These are phyloP conservation scores for Arctostaphylos glauca DNA, from an alignment of 148 eudicot genomes.

Conservation along the genomic window DNA sequence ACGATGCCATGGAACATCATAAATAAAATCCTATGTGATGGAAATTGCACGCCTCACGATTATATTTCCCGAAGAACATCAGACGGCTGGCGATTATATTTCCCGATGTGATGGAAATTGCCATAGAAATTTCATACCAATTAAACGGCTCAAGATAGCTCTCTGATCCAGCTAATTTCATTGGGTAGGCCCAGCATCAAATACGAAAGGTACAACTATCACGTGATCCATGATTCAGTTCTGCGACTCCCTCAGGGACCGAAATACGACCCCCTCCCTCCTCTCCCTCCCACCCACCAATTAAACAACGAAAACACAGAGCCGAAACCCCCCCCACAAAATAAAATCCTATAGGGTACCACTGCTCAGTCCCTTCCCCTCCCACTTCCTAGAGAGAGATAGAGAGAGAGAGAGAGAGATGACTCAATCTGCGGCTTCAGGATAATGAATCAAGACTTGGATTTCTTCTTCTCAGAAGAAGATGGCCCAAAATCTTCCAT, in stretches of 20 bases:
- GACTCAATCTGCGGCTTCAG: not conserved
- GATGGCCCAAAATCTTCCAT: not conserved
- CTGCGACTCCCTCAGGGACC: not conserved
- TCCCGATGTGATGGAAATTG: not conserved
- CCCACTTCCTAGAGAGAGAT: not conserved
- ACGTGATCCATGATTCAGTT: not conserved
- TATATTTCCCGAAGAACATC: not conserved
- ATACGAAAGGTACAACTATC: not conserved
- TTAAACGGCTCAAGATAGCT: not conserved
- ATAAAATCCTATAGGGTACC: not conserved
- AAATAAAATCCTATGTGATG: not conserved
- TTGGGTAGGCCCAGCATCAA: constrained; percentile 10
- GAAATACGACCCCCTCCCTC: not conserved
- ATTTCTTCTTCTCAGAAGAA: constrained; percentile 3
- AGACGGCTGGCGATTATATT: not conserved
- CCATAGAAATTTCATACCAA: not conserved
- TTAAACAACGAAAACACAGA: not conserved
- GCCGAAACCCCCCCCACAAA: not conserved
- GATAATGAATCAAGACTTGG: not conserved
- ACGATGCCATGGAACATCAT: not conserved
- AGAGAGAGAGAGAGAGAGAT: not conserved
- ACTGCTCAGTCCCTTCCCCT: not conserved
- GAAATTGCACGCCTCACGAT: not conserved
- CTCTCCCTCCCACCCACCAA: not conserved
- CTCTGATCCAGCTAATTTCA: not conserved